These are phyloP conservation scores for Hemileccinum impolitum DNA, from an alignment of 768 basidiomycete species.

Conservation along the genomic window DNA sequence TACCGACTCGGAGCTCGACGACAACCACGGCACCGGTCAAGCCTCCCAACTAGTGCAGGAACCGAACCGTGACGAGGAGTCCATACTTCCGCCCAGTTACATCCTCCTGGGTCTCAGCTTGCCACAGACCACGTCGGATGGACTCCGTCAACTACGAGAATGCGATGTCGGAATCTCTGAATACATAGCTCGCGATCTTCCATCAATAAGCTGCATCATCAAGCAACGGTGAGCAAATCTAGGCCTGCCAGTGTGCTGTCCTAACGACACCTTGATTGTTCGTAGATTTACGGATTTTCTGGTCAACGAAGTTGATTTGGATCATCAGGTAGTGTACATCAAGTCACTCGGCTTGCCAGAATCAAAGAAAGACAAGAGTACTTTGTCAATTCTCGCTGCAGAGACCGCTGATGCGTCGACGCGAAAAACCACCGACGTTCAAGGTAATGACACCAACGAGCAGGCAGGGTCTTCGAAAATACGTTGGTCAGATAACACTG, in stretches of 20 bases:
- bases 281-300: conserved; percentile 94
- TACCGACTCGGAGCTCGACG: conserved; percentile 21
- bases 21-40: conserved; percentile 5
- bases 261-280: conserved; percentile 1
- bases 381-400: conserved; percentile 26
- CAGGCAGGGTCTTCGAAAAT: conserved; percentile 6
- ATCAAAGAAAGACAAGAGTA: conserved; percentile 38
- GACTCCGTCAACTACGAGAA: conserved; percentile 62
- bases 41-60: conserved; percentile 1
- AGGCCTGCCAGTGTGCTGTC: not conserved
- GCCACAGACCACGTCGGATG: conserved; percentile 47
- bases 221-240: conserved; percentile 76
- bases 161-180: conserved; percentile 88
- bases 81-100: conserved; percentile 72
- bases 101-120: conserved; percentile 57
- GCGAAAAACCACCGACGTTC: conserved; percentile 12
- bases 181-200: conserved; percentile 68
- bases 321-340: conserved; percentile 76
- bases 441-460: conserved; percentile 1
- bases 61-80: not conserved
- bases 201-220: conserved; percentile 86
- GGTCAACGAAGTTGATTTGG: conserved; percentile 86
- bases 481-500: not conserved
- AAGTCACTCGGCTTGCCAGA: conserved; percentile 74
- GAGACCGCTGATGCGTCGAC: conserved; percentile 12